These are phyloP conservation scores for Leavenworthia alabamica DNA, from an alignment of 345 rosid genomes.

Conservation along the genomic window DNA sequence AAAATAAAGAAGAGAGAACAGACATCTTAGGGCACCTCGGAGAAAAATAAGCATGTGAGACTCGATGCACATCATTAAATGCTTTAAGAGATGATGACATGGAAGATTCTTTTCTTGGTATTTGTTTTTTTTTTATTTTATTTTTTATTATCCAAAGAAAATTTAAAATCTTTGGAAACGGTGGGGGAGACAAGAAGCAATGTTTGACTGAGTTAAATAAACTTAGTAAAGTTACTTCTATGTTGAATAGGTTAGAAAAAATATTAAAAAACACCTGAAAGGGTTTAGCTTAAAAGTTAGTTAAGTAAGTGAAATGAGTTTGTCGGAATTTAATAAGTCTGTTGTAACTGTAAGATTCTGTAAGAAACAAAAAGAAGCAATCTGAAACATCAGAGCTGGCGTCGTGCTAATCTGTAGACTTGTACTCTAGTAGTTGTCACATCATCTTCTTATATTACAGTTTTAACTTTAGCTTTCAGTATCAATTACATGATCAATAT, in stretches of 20 bases:
- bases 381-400: no score
- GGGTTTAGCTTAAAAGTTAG: not conserved
- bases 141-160: not conserved
- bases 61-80: conserved; percentile 53
- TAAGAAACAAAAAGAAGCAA: conserved; percentile 29
- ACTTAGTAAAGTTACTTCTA: not conserved
- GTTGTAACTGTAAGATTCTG: conserved; percentile 22
- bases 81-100: conserved; percentile 44
- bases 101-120: conserved; percentile 69
- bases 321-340: conserved; percentile 20
- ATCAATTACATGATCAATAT: no score
- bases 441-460: no score
- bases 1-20: conserved; percentile 39
- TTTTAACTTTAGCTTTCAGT: no score
- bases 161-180: conserved; percentile 9
- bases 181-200: conserved; percentile 46
- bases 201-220: conserved; percentile 38
- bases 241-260: conserved; percentile 15
- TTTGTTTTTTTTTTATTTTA: conserved; percentile 16
- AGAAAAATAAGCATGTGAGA: conserved; percentile 43
- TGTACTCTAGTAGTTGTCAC: no score
- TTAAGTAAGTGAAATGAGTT: conserved; percentile 4
- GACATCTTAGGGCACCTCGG: conserved; percentile 62
- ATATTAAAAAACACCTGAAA: not conserved
- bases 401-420: no score